These are phyloP conservation scores for Amphichorda felina DNA, from an alignment of 2,329 filamentous ascomycete species.

Conservation along the genomic window DNA sequence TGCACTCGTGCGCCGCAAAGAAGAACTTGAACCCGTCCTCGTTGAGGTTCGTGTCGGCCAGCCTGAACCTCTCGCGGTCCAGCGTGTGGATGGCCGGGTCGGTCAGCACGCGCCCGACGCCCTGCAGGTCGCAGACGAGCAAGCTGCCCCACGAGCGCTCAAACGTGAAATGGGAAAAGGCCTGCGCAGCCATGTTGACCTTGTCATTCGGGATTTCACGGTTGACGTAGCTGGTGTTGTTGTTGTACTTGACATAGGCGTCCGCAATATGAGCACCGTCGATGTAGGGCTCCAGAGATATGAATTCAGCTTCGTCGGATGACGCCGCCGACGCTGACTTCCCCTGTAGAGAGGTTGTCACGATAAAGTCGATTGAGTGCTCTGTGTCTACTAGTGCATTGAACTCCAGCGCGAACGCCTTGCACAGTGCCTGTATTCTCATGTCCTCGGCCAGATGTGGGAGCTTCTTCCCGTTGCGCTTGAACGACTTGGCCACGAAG, in stretches of 20 bases:
- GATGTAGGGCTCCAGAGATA: slow-evolving; percentile 24
- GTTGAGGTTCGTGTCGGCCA: slow-evolving; percentile 18
- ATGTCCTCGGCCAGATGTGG: slow-evolving; percentile 23
- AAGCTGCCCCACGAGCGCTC: slow-evolving; percentile 24
- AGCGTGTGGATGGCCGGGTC: slow-evolving; percentile 24
- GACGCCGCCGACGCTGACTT: slow-evolving; percentile 2
- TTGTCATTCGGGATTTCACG: slow-evolving; percentile 8
- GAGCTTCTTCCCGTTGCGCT: slow-evolving; percentile 10
- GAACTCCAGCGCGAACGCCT: slow-evolving; percentile 27
- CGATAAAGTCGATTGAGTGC: slow-evolving; percentile 19
- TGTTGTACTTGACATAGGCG: slow-evolving; percentile 26
- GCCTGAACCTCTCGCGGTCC: slow-evolving; percentile 17
- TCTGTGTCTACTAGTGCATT: slow-evolving; percentile 15
- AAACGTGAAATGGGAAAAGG: slow-evolving; percentile 29
- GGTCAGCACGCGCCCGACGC: slow-evolving; percentile 20
- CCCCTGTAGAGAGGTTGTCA: slow-evolving; percentile 16
- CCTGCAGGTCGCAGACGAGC: slow-evolving; percentile 22
- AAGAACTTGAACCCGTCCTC: slow-evolving; percentile 24
- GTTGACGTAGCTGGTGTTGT: slow-evolving; percentile 18
- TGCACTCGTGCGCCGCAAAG: slow-evolving; percentile 22
- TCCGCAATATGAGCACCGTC: no score
- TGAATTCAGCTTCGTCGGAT: slow-evolving; percentile 5
- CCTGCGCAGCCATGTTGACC: slow-evolving; percentile 20
- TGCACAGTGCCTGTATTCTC: slow-evolving; percentile 24
- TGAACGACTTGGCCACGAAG: slow-evolving; percentile 23